phyloP scores from a whole-genome alignment of 192 early-diverging fungal genomes.

The Backusella parvicylindrica region DNA sequence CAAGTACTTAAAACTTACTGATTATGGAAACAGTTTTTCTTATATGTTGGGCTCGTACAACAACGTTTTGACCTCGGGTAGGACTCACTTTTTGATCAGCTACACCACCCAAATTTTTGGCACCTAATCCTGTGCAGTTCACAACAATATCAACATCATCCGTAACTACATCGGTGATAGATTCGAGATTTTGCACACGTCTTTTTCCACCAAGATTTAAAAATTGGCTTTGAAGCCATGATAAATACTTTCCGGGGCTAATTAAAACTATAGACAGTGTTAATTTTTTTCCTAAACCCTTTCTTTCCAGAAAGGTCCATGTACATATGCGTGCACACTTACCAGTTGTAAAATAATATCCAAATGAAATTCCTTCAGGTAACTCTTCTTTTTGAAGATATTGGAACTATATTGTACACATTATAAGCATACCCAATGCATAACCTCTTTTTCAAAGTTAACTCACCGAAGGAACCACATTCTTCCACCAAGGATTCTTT shows the following conservation, averaged over 20 bases:
- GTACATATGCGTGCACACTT: not conserved
- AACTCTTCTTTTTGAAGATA: not conserved
- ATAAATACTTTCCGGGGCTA: slow-evolving; percentile 60
- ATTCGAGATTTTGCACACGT: slow-evolving; percentile 28
- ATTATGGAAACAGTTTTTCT: slow-evolving; percentile 51
- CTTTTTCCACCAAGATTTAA: slow-evolving; percentile 51
- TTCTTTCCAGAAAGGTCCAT: too few relatives aligned
- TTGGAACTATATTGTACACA: slow-evolving; percentile 6
- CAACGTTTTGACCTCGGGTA: slow-evolving; percentile 70
- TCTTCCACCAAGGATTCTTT: slow-evolving; percentile 42
- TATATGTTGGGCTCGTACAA: slow-evolving; percentile 72
- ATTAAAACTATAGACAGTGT: slow-evolving; percentile 43
- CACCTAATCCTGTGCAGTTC: slow-evolving; percentile 77
- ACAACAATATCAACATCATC: slow-evolving; percentile 52
- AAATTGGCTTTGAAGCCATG: slow-evolving; percentile 59
- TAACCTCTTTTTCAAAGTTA: not conserved
- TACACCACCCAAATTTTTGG: slow-evolving; percentile 61
- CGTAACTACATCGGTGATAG: slow-evolving; percentile 41
- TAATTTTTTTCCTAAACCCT: not conserved
- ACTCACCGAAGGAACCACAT: slow-evolving; percentile 43
- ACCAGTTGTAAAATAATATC: slow-evolving; percentile 39
- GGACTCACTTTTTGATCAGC: slow-evolving; percentile 61
- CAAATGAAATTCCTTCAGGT: slow-evolving; percentile 23
- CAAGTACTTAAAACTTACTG: slow-evolving; percentile 19
- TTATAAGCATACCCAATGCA: not conserved